Evolutionary conservation across 768 basidiomycete genomes (phyloP), one percentile per base, ranked within the genome.

Genomic region (Xanthoconium purpureum): DNA sequence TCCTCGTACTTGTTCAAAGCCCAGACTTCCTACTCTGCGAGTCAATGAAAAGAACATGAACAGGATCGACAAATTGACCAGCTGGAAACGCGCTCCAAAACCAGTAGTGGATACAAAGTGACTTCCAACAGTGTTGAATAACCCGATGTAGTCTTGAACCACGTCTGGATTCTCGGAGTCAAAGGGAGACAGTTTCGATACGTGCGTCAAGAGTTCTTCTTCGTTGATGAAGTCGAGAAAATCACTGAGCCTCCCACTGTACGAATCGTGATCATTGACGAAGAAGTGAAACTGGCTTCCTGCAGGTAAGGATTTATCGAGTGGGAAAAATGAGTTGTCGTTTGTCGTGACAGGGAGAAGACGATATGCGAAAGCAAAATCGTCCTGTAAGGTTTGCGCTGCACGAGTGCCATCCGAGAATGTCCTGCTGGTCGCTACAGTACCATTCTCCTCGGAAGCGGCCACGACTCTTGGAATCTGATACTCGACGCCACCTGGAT

Each of bases 1-100:
- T 55, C 56, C 15, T 47, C 32, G 46, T 48, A 47, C 13, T 48
- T 55, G 52, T 57, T 57, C 40, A 36, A 55, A n/a, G 46, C 56
- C 52, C 52, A 57, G 33, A 48, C 52, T 37, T 57, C 20, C 56
- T 56, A 9, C 32, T 33, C 1, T 39, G 14, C 24, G 50, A 28
- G 43, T 56, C 29, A 45, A 28, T 7, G 32, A 30, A n/a, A 28
- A 37, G 18, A 3, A 24, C 24, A 7, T 18, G 15, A n/a, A 15
- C 11, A 28, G 5, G 24, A 32, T 33, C 6, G 29, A 33, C 14
- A 17, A 10, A 54, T 50, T 2, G 28, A 53, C 55, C 50, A 57
- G 17, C 29, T 49, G 39, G 15, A 57, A 57, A 24, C 46, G 56
- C 15, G 56, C 56, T 1, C 52, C 56, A 9, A 42, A 57, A 29